phyloP scores from a whole-genome alignment of 1,139 yeast genomes.

The Geotrichum histeridarum region DNA sequence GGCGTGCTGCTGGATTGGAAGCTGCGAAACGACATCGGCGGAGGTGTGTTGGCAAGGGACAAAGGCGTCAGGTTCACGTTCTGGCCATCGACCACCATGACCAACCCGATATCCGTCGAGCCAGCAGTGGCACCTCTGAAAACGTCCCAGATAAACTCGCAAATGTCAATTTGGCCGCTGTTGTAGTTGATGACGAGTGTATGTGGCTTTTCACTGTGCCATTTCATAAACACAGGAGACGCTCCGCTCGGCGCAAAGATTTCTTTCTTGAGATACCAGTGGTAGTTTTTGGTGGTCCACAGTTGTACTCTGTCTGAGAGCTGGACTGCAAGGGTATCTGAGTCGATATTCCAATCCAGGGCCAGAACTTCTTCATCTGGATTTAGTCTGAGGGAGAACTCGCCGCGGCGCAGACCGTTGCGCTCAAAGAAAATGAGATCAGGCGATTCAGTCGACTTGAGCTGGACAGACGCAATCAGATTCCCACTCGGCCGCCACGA shows the following conservation, averaged over 20 bases:
- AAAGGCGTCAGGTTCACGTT: constrained; percentile 77
- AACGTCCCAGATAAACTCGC: constrained; percentile 63
- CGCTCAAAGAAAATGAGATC: constrained; percentile 76
- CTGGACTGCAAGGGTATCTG: constrained; percentile 72
- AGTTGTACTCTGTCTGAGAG: constrained; percentile 60
- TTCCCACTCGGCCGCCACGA: constrained; percentile 94
- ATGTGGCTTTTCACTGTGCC: constrained; percentile 88
- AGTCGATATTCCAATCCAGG: constrained; percentile 76
- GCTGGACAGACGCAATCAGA: constrained; percentile 75
- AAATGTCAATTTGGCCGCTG: constrained; percentile 45
- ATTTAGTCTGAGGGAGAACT: constrained; percentile 66
- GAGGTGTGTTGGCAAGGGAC: constrained; percentile 84
- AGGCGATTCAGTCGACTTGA: constrained; percentile 36
- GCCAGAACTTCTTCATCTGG: constrained; percentile 44
- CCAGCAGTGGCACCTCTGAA: constrained; percentile 63
- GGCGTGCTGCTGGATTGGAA: constrained; percentile 51
- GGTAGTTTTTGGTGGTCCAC: constrained; percentile 91
- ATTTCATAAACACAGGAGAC: constrained; percentile 51
- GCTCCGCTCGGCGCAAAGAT: constrained; percentile 37
- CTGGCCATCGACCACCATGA: constrained; percentile 74
- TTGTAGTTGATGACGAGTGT: constrained; percentile 51
- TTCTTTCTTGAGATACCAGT: constrained; percentile 91
- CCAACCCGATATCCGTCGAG: constrained; percentile 73
- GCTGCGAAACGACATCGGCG: constrained; percentile 79
- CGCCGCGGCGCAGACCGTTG: constrained; percentile 89